phyloP scores from a whole-genome alignment of 768 basidiomycete genomes.

The Rhizopogon vinicolor region DNA sequence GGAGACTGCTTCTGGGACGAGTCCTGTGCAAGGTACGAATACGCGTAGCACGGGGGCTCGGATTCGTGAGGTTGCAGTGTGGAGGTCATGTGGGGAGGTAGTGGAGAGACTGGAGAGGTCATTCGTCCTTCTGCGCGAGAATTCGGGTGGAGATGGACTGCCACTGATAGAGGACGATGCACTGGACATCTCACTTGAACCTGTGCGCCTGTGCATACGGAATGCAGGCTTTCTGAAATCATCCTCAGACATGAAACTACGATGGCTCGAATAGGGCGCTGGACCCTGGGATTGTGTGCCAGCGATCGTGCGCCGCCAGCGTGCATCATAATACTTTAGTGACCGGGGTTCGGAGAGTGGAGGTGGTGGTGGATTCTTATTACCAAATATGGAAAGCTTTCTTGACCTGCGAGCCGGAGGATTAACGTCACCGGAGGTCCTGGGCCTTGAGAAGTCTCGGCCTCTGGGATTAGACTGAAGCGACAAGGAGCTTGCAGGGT shows the following conservation, averaged over 20 bases:
- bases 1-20: constrained; percentile 41
- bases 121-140: constrained; percentile 9
- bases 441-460: constrained; percentile 1
- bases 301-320: constrained; percentile 41
- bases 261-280: constrained; percentile 18
- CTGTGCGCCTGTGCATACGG: constrained; percentile 35
- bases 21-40: constrained; percentile 64
- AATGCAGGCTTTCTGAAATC: constrained; percentile 30
- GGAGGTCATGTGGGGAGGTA: constrained; percentile 57
- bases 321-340: constrained; percentile 40
- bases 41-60: constrained; percentile 73
- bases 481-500: too few species aligned
- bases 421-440: background rate
- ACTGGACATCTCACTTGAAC: constrained; percentile 41
- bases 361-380: constrained; percentile 33
- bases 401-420: constrained; percentile 10
- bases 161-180: constrained; percentile 35
- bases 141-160: constrained; percentile 16
- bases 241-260: constrained; percentile 34
- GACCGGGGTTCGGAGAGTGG: constrained; percentile 42
- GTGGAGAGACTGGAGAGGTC: constrained; percentile 9
- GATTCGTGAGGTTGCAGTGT: constrained; percentile 49
- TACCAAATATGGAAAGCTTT: constrained; percentile 36
- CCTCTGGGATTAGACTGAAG: background rate
- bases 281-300: background rate